Base-by-base conservation (phyloP, 179 eudicot species). In the Patellifolia procumbens region DNA sequence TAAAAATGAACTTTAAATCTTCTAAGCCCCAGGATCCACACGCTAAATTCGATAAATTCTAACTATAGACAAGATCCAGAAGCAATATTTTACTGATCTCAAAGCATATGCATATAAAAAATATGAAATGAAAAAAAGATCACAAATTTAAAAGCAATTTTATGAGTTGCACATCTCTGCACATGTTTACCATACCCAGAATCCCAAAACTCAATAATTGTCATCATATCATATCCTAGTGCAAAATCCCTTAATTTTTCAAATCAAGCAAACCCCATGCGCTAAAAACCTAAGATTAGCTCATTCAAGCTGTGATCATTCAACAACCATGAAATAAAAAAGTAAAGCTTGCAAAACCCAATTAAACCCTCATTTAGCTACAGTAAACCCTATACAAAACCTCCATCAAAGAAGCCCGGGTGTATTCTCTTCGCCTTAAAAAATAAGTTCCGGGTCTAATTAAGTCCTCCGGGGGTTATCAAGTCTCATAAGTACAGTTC, bases 141-240 rank as follows among this genome's bases (percentile, higher is more conserved):
- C 74, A 61, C 66, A 68, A 73, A 75, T 24, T 48, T 35, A 78
- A 62, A 65, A 61, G 72, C 72, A 73, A 77, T 74, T 53, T 3
- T 35, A 68, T 68, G 69, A 58, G 62, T 64, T 74, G 28, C 48
- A 34, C 63, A 74, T 53, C 58, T 53, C 58, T 64, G 64, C 62
- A 82, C 79, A 82, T 75, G 77, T 74, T 79, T 70, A 82, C 82
- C 79, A 70, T 78, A 78, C 77, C 79, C 56, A 79, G 35, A 71
- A 73, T 53, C 72, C 66, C 22, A 29, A 64, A 65, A 34, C 82
- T 75, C 77, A 65, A 82, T 82, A 78, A 78, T 79, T 82, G 77
- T 42, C 65, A 62, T 15, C 22, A 9, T 29, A 64, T 28, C 70
- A 28, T 42, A 69, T 60, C 74, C 80, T 5, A 74, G 74, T 70